Conservation (phyloP, 1,284 basidiomycete species). For the Tilletia setariae region DNA sequence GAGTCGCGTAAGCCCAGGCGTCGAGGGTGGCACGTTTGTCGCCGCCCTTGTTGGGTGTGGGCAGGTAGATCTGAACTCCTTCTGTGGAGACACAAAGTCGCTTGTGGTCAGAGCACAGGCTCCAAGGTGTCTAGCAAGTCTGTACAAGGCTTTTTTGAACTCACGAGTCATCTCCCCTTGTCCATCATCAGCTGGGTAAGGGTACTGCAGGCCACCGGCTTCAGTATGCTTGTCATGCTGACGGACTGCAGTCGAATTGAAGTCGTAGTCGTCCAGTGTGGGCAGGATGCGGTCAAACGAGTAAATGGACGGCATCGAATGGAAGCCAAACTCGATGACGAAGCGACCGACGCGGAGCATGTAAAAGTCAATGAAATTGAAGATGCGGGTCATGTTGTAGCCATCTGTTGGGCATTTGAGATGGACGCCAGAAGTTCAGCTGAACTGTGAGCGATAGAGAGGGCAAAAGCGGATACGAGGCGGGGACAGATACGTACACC, state of each 20-base stretch:
- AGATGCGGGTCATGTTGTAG: constrained; percentile 62
- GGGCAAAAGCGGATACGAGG: too few relatives aligned
- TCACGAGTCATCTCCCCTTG: constrained; percentile 62
- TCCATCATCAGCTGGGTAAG: constrained; percentile 63
- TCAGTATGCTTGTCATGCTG: too few relatives aligned
- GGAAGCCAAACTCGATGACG: constrained; percentile 67
- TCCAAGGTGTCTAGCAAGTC: too few relatives aligned
- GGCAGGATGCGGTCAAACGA: too few relatives aligned
- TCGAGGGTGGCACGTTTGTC: not conserved
- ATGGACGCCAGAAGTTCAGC: constrained; percentile 62
- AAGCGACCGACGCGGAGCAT: constrained; percentile 60
- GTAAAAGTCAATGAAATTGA: too few relatives aligned
- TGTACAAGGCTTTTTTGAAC: too few relatives aligned
- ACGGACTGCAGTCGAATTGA: too few relatives aligned
- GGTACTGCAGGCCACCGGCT: constrained; percentile 63
- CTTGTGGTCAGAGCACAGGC: too few relatives aligned
- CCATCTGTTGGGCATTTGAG: constrained; percentile 63
- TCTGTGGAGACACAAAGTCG: too few relatives aligned
- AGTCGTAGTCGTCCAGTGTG: too few relatives aligned
- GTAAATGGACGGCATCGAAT: too few relatives aligned
- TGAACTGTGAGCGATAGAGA: constrained; percentile 63
- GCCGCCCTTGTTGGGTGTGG: constrained; percentile 12
- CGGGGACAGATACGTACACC: too few relatives aligned
- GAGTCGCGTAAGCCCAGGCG: constrained; percentile 28
- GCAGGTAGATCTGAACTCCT: constrained; percentile 57